Base-by-base conservation (phyloP, 1,284 basidiomycete genomes). In the Pseudozyma sp. region DNA sequence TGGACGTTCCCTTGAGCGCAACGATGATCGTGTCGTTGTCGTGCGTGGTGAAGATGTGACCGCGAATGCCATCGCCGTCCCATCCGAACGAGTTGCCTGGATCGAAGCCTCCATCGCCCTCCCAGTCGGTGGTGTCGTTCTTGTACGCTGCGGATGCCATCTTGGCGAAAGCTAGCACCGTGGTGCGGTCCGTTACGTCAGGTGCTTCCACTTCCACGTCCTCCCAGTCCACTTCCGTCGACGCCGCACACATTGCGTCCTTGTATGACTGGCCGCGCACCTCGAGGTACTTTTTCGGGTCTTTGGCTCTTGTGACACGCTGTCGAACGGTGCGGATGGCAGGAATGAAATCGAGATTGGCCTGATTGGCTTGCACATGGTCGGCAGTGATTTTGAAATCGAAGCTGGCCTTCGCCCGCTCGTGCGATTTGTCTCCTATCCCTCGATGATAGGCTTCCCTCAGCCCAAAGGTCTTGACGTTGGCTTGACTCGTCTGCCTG, bases 1-100 rank as follows among this genome's bases (percentile, higher is more conserved):
- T 89, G 10, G 93, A 93, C 1, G 95, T 98, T 42, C 96, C 96
- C 86, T 99, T 99, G 87, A 98, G 92, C 13, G 94, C 90, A 14
- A 98, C 88, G 11, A 97, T 89, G 46, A 98, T 89, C 0, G 93
- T 96, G 35, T 88, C 88, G 81, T 97, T 97, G 52, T 81, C 68
- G 39, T 77, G 69, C 8, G 82, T 81, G 11, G 83, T 81, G 58
- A 86, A 87, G 16, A 99, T 89, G 81, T 98, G 92, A 0, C 96
- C 96, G 4, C 96, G 88, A 65, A 98, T 90, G 0, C 94, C 94
- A 81, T 97, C 92, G 19, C 89, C 88, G 79, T 94, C 92, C 95
- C 95, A 99, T 6, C 96, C 96, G 80, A 97, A 92, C 1, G 92
- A 93, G 78, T 90, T 88, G n/a, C 88, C 88, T 2, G 75, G 64